Conservation (phyloP, 805 yeast genomes). For the Kregervanrija pseudodelftensis region DNA sequence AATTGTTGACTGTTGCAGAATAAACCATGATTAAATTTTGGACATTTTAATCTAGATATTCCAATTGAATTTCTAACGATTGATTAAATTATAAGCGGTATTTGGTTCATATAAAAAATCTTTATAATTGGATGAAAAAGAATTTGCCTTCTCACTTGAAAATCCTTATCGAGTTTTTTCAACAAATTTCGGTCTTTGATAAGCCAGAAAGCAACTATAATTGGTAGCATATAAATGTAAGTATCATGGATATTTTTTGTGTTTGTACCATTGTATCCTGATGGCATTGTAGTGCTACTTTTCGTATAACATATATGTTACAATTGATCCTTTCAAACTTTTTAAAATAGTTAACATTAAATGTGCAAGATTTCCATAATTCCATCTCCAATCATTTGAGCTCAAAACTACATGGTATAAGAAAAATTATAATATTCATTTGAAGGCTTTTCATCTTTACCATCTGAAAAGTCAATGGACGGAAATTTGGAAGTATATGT, state of each 20-base stretch:
- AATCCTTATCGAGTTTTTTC: slow-evolving; percentile 54
- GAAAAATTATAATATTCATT: slow-evolving; percentile 71
- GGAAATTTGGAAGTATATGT: slow-evolving; percentile 78
- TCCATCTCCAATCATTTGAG: slow-evolving; percentile 43
- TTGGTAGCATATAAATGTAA: slow-evolving; percentile 73
- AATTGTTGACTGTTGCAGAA: slow-evolving; percentile 39
- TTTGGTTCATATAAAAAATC: slow-evolving; percentile 65
- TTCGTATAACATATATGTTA: slow-evolving; percentile 48
- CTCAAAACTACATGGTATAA: slow-evolving; percentile 65
- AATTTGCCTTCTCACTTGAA: slow-evolving; percentile 36
- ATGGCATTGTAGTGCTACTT: slow-evolving; percentile 51
- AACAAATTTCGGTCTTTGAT: slow-evolving; percentile 49
- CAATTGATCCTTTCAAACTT: slow-evolving; percentile 44
- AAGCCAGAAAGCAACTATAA: slow-evolving; percentile 60
- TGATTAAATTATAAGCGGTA: slow-evolving; percentile 55
- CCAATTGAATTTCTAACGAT: slow-evolving; percentile 44
- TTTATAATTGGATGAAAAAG: slow-evolving; percentile 61
- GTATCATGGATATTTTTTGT: slow-evolving; percentile 71
- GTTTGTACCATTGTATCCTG: slow-evolving; percentile 55
- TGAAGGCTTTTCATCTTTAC: slow-evolving; percentile 68
- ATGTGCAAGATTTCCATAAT: slow-evolving; percentile 48
- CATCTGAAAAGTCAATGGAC: slow-evolving; percentile 65
- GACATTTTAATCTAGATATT: slow-evolving; percentile 76
- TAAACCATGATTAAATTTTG: slow-evolving; percentile 80
- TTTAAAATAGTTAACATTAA: slow-evolving; percentile 58